phyloP scores from a whole-genome alignment of 148 eudicot genomes.

The Rhododendron ferrugineum region DNA sequence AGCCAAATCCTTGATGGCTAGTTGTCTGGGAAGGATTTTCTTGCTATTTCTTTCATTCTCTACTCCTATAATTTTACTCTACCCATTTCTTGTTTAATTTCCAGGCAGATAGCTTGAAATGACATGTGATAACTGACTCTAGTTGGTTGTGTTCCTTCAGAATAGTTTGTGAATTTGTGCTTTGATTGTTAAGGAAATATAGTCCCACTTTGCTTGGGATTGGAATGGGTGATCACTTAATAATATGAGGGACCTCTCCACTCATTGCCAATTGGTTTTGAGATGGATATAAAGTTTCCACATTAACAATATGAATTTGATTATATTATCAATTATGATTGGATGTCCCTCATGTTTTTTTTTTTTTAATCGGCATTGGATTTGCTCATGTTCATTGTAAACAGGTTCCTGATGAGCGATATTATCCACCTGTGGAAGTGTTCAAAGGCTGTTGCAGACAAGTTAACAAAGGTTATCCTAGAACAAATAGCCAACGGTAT shows the following conservation, averaged over 20 bases:
- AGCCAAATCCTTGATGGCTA: background rate
- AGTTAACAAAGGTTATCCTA: conserved; percentile 22
- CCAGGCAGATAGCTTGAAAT: background rate
- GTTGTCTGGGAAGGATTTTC: background rate
- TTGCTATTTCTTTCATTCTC: background rate
- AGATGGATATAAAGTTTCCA: too few relatives aligned
- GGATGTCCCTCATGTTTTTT: background rate
- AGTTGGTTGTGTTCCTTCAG: background rate
- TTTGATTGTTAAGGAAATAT: background rate
- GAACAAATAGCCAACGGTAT: conserved; percentile 23
- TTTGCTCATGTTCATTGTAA: background rate
- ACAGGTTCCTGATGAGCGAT: conserved; percentile 41
- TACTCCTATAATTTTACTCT: background rate
- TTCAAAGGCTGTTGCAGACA: conserved; percentile 41
- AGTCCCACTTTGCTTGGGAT: too few relatives aligned
- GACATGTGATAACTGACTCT: background rate
- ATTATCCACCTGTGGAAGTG: conserved; percentile 32
- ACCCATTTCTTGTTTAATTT: background rate
- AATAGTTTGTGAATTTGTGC: background rate
- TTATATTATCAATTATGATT: background rate
- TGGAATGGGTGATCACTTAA: too few relatives aligned
- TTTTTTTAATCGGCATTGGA: background rate
- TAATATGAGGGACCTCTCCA: too few relatives aligned
- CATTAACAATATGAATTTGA: background rate
- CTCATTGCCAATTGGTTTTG: too few relatives aligned